A percentile compares a stretch with the other conserved stretches of the same genome.
These are phyloP conservation scores for Plasmodium berghei DNA, from an alignment of 169 alveolate genomes.

Conservation along the genomic window DNA sequence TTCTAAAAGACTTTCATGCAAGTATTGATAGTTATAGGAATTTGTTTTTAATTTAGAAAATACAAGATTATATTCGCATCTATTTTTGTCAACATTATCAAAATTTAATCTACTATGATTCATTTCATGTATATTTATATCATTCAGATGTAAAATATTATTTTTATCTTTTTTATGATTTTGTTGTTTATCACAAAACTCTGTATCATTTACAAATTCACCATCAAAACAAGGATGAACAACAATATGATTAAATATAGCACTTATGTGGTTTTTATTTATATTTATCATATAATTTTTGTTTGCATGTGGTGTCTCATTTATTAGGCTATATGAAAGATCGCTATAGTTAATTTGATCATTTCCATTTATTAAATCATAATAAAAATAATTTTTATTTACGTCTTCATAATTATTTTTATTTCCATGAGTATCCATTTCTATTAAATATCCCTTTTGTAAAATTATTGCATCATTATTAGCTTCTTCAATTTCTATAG, in stretches of 20 bases:
- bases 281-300: background rate
- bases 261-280: background rate
- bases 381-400: no score
- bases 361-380: conserved; percentile 7
- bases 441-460: conserved; percentile 25
- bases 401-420: background rate
- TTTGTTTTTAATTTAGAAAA: conserved; percentile 27
- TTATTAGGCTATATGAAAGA: no score
- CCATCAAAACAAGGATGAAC: conserved; percentile 14
- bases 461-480: background rate
- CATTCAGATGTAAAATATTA: background rate
- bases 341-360: background rate
- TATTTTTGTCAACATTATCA: no score
- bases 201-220: background rate
- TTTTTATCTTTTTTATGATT: conserved; percentile 9
- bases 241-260: conserved; percentile 28
- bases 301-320: background rate
- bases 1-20: conserved; percentile 39
- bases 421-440: conserved; percentile 4
- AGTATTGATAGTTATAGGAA: conserved; percentile 34
- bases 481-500: background rate
- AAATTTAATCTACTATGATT: no score
- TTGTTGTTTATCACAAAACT: conserved; percentile 1
- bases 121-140: no score
- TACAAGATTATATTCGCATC: background rate